phyloP scores from a whole-genome alignment of 1,139 yeast species.

The Eremothecium cymbalariae region DNA sequence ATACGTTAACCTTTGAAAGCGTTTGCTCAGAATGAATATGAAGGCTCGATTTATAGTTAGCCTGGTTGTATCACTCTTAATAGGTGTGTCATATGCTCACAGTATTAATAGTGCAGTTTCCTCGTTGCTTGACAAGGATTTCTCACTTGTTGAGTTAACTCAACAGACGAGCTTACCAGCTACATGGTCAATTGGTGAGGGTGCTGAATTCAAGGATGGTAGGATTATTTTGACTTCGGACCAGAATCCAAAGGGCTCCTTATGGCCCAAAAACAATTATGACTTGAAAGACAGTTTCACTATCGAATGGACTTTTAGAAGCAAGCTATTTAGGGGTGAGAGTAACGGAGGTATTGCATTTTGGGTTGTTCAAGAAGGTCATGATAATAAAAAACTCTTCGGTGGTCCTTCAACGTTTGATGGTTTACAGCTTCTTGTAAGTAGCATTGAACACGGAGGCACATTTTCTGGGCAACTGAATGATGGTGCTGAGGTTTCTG shows the following conservation, averaged over 20 bases:
- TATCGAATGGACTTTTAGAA: conserved; percentile 52
- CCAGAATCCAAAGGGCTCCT: conserved; percentile 37
- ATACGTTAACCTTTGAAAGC: too few species aligned
- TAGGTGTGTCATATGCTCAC: conserved; percentile 2
- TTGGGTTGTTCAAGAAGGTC: conserved; percentile 34
- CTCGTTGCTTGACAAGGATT: conserved; percentile 20
- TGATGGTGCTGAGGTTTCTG: conserved; percentile 37
- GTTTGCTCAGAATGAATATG: too few species aligned
- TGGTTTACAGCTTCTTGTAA: conserved; percentile 53
- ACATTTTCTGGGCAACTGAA: conserved; percentile 46
- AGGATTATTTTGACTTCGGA: conserved; percentile 41
- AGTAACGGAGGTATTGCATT: conserved; percentile 46
- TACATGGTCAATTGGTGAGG: conserved; percentile 34
- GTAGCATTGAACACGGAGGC: conserved; percentile 37
- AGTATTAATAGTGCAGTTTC: conserved; percentile 10
- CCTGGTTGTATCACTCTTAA: too few species aligned
- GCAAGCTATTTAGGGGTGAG: conserved; percentile 41
- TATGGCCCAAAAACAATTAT: conserved; percentile 41
- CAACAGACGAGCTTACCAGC: conserved; percentile 15
- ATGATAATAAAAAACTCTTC: conserved; percentile 13
- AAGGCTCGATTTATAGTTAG: too few species aligned
- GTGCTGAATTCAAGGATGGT: conserved; percentile 35
- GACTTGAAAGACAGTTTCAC: conserved; percentile 44
- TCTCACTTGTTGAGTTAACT: conserved; percentile 36
- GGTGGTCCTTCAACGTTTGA: conserved; percentile 37